Evolutionary conservation across 208 protist genomes (phyloP), one percentile per base, ranked within the genome.

Genomic region (Trypanosoma lewisi): DNA sequence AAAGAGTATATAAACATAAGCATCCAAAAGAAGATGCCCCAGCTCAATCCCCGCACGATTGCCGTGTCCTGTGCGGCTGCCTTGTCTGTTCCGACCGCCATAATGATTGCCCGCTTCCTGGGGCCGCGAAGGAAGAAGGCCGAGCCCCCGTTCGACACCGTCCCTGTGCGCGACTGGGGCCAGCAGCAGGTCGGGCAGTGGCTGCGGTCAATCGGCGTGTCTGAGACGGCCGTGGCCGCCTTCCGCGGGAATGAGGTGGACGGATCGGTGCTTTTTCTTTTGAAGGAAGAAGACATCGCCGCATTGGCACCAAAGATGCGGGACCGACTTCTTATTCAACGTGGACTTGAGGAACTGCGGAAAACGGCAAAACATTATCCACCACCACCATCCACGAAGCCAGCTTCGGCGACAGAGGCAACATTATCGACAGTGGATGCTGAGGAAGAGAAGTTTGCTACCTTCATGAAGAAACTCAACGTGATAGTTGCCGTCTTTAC

Each of bases 161-260:
- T 49, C 12, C 41, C 75, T 21, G 36, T 45, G 4, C 9, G 36
- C 8, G 19, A 55, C 41, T 83, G 73, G 73, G 64, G 30, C 28
- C 31, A 47, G 30, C 63, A 63, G 31, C 66, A 92, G 47, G 85
- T 89, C 31, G 52, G 58, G 34, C 28, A 48, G 48, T 92, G 81
- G 82, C 64, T 92, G 53, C 69, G 53, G 1, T 68, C 74, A 28
- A 75, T 72, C 48, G 77, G 74, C 14, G 71, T 80, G n/a, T 74
- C 63, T 14, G 66, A 67, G 37, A 31, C 28, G 14, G 62, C 71
- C 14, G 45, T 79, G 21, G 44, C 9, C 0, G 47, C 58, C 16
- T 77, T 83, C 50, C 17, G 45, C 11, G 54, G 56, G 19, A 73
- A 81, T 50, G 69, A 74, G 12, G 44, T 86, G 34, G 72, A 81